Evolutionary conservation across 2,329 filamentous ascomycete genomes (phyloP).

Genomic region (Curvularia verruculosa): DNA sequence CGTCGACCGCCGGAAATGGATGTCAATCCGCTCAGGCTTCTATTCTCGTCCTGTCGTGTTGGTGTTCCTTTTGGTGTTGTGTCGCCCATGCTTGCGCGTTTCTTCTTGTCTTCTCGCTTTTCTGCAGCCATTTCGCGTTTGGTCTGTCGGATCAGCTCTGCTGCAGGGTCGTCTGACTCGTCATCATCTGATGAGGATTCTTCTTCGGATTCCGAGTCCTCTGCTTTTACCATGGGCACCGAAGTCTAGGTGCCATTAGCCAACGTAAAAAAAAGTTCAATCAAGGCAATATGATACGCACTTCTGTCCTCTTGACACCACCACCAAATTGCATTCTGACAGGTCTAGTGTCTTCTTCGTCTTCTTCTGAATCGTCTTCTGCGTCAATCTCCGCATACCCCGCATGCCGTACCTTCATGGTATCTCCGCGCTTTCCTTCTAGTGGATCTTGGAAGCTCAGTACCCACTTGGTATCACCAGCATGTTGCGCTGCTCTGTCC

Average conservation of each 20-base stretch:
- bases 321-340: slow-evolving; percentile 60
- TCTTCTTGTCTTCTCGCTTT: slow-evolving; percentile 52
- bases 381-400: slow-evolving; percentile 62
- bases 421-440: slow-evolving; percentile 48
- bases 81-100: slow-evolving; percentile 56
- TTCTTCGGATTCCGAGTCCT: slow-evolving; percentile 33
- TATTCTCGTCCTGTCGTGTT: slow-evolving; percentile 69
- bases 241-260: slow-evolving; percentile 32
- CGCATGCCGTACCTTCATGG: slow-evolving; percentile 63
- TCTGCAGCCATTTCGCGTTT: slow-evolving; percentile 54
- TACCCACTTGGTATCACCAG: slow-evolving; percentile 78
- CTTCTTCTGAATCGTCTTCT: slow-evolving; percentile 44
- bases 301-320: slow-evolving; percentile 47
- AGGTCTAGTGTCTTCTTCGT: slow-evolving; percentile 33
- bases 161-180: slow-evolving; percentile 53
- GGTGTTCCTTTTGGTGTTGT: slow-evolving; percentile 60
- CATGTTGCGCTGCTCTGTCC: slow-evolving; percentile 65
- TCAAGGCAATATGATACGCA: background rate
- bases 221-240: slow-evolving; percentile 25
- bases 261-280: background rate
- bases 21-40: slow-evolving; percentile 63
- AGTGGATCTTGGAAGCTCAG: slow-evolving; percentile 62
- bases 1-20: slow-evolving; percentile 63
- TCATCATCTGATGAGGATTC: slow-evolving; percentile 47
- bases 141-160: slow-evolving; percentile 53